phyloP scores from a whole-genome alignment of 2,329 filamentous ascomycete genomes.

The Penicillium sp. region DNA sequence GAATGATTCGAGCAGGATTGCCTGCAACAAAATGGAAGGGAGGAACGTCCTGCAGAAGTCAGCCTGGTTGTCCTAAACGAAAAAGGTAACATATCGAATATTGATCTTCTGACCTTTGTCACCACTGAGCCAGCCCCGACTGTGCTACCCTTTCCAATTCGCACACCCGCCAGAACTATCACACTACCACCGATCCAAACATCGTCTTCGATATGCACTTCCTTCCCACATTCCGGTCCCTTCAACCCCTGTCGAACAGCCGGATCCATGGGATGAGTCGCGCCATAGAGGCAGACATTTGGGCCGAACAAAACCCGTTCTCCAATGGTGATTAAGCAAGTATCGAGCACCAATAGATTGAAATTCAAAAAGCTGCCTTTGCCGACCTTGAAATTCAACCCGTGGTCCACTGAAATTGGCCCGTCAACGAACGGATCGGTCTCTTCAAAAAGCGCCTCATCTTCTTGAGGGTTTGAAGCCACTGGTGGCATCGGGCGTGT shows the following conservation, averaged over 20 bases:
- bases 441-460: conserved; percentile 24
- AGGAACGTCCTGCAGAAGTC: conserved; percentile 23
- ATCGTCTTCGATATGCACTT: conserved; percentile 50
- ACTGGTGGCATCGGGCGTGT: conserved; percentile 26
- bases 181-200: conserved; percentile 52
- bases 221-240: conserved; percentile 51
- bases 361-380: conserved; percentile 49
- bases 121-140: conserved; percentile 44
- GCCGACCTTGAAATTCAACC: conserved; percentile 63
- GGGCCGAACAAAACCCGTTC: conserved; percentile 54
- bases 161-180: conserved; percentile 45
- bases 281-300: conserved; percentile 53
- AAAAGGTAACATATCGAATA: neutral
- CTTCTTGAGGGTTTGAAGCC: conserved; percentile 18
- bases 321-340: conserved; percentile 53
- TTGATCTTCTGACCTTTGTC: conserved; percentile 29
- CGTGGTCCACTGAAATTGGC: conserved; percentile 64
- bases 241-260: conserved; percentile 43
- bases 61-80: neutral
- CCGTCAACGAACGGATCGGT: conserved; percentile 58
- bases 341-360: conserved; percentile 58
- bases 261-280: conserved; percentile 54
- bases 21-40: conserved; percentile 31
- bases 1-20: conserved; percentile 26
- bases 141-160: conserved; percentile 43